Evolutionary conservation across 1,284 basidiomycete species (phyloP).

Genomic region (Tranzscheliella williamsii): DNA sequence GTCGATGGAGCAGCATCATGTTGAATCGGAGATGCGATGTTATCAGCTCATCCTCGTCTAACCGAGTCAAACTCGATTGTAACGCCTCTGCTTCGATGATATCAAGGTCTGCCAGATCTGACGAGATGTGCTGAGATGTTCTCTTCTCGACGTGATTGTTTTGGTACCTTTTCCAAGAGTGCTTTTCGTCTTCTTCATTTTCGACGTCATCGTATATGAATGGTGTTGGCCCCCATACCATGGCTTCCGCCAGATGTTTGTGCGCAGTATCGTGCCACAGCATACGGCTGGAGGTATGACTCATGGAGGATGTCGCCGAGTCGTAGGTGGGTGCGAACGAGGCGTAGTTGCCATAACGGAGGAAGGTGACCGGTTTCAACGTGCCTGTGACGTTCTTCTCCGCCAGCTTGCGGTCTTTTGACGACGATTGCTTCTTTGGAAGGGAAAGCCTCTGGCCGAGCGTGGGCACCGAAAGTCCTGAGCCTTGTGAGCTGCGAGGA

Average conservation of each 20-base stretch:
- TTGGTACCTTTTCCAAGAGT: too few relatives aligned
- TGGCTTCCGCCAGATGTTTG: constrained; percentile 6
- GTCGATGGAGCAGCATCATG: constrained; percentile 34
- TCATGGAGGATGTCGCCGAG: constrained; percentile 32
- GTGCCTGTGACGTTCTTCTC: background rate
- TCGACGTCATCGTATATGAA: too few relatives aligned
- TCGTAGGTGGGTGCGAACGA: constrained; percentile 54
- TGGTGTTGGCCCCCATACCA: constrained; percentile 19
- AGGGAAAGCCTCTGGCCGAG: too few relatives aligned
- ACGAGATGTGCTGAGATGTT: too few relatives aligned
- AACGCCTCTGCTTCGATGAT: constrained; percentile 14
- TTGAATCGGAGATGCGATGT: constrained; percentile 32
- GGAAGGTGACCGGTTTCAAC: constrained; percentile 31
- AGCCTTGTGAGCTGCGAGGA: too few relatives aligned
- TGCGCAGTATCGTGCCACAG: constrained; percentile 20
- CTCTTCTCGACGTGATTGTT: too few relatives aligned
- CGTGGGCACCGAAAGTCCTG: too few relatives aligned
- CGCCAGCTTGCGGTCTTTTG: background rate
- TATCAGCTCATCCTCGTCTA: constrained; percentile 35
- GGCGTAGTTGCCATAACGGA: constrained; percentile 49
- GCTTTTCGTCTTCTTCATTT: too few relatives aligned
- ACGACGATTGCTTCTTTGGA: background rate
- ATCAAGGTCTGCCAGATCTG: constrained; percentile 4
- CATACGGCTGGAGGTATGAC: constrained; percentile 12
- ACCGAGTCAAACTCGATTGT: constrained; percentile 13